phyloP scores from a whole-genome alignment of 345 rosid genomes.

The Hypericum androsaemum region DNA sequence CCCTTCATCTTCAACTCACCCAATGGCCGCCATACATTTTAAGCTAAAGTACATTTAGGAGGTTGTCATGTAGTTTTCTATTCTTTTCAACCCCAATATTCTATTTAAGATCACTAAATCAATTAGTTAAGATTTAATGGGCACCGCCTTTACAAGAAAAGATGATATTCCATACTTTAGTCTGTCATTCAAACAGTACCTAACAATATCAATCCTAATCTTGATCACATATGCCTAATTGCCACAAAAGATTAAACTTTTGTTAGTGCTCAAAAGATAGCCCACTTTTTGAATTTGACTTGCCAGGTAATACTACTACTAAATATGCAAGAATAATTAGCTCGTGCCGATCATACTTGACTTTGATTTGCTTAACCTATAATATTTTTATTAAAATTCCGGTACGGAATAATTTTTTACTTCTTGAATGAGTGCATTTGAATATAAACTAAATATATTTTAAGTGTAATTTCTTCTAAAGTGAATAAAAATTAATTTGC shows the following conservation, averaged over 20 bases:
- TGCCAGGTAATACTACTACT: slow-evolving; percentile 4
- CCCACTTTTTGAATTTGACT: slow-evolving; percentile 10
- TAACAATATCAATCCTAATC: slow-evolving; percentile 4
- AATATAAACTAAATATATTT: too few relatives aligned
- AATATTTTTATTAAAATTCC: too few relatives aligned
- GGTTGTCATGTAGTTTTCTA: too few relatives aligned
- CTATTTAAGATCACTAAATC: neutral
- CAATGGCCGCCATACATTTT: too few relatives aligned
- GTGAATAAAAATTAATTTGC: too few relatives aligned
- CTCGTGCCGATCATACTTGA: slow-evolving; percentile 12
- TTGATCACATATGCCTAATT: neutral
- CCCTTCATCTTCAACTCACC: too few relatives aligned
- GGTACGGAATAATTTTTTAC: too few relatives aligned
- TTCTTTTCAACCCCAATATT: too few relatives aligned
- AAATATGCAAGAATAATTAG: slow-evolving; percentile 9
- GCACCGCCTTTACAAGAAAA: neutral
- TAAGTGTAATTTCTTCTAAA: too few relatives aligned
- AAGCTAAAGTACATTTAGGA: too few relatives aligned
- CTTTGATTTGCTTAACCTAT: slow-evolving; percentile 2
- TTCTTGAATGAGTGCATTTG: too few relatives aligned
- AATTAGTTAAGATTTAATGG: slow-evolving; percentile 18
- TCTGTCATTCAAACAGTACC: slow-evolving; percentile 7
- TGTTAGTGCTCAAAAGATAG: neutral
- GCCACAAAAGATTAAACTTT: neutral
- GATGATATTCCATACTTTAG: neutral